Conservation (phyloP, 2,329 filamentous ascomycete genomes). For the Sclerotinia sclerotiorum region DNA sequence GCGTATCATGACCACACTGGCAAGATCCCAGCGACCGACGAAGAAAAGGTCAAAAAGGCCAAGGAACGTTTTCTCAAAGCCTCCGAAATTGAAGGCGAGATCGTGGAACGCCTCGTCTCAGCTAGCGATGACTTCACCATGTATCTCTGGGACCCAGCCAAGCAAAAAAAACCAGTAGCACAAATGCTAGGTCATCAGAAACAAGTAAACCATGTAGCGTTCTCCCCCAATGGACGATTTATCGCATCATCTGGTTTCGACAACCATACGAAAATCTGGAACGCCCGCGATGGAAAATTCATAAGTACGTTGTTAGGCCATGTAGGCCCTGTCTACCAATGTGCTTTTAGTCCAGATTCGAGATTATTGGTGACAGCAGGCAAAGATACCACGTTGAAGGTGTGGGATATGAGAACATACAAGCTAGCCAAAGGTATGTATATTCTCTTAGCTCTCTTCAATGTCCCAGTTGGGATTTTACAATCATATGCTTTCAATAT, state of each 20-base stretch:
- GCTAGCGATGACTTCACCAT: slow-evolving; percentile 96
- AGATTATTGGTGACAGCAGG: slow-evolving; percentile 82
- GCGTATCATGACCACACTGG: slow-evolving; percentile 82
- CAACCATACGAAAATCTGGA: slow-evolving; percentile 94
- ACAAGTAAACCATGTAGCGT: slow-evolving; percentile 92
- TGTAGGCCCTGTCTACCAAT: slow-evolving; percentile 88
- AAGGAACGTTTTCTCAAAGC: slow-evolving; percentile 83
- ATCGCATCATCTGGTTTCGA: slow-evolving; percentile 91
- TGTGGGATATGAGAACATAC: slow-evolving; percentile 86
- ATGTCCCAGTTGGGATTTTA: slow-evolving; percentile 1
- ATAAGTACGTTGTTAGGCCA: slow-evolving; percentile 86
- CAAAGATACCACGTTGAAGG: slow-evolving; percentile 88
- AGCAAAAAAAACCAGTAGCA: slow-evolving; percentile 79
- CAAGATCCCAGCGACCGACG: slow-evolving; percentile 64
- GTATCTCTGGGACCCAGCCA: slow-evolving; percentile 86
- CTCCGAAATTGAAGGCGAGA: slow-evolving; percentile 69
- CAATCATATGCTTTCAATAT: not conserved
- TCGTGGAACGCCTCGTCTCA: slow-evolving; percentile 82
- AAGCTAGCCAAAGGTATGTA: slow-evolving; percentile 62
- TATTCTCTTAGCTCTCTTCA: not conserved
- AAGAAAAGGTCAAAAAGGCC: slow-evolving; percentile 72
- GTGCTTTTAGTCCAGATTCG: slow-evolving; percentile 88
- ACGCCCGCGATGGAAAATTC: slow-evolving; percentile 72
- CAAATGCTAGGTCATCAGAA: slow-evolving; percentile 93
- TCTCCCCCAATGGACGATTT: slow-evolving; percentile 83